A percentile compares a stretch with the other conserved stretches of the same genome.
Conservation (phyloP, 371 early-diverging fungal genomes). For the Mucor racemosus region DNA sequence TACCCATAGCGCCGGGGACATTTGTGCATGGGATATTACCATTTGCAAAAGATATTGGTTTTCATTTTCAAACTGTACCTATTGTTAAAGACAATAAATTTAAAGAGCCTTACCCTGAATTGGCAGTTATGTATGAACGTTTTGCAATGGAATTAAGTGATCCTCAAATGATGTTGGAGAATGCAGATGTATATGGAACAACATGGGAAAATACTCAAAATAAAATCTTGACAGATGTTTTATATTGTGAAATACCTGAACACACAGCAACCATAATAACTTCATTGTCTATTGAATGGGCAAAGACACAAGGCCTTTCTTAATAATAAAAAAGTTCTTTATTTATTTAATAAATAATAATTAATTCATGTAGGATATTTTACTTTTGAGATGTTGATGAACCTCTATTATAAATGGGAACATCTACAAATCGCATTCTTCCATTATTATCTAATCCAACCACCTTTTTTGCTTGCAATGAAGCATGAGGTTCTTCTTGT, state of each 20-base stretch:
- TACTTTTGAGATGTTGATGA: background rate
- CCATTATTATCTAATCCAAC: conserved; percentile 23
- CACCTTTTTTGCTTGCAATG: conserved; percentile 1
- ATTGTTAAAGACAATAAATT: conserved; percentile 1
- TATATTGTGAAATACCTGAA: conserved; percentile 43
- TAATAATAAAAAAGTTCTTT: background rate
- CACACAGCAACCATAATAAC: conserved; percentile 30
- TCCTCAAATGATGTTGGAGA: conserved; percentile 18
- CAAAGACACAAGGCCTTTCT: conserved; percentile 29
- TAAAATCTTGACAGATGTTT: conserved; percentile 24
- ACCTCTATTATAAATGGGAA: conserved; percentile 22
- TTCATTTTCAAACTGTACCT: conserved; percentile 26
- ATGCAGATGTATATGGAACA: background rate
- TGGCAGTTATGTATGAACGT: conserved; percentile 34
- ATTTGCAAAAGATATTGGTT: conserved; percentile 45
- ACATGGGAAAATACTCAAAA: conserved; percentile 20
- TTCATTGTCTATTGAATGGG: conserved; percentile 38
- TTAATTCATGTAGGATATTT: too few relatives aligned
- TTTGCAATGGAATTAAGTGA: conserved; percentile 43
- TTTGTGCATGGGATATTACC: conserved; percentile 35
- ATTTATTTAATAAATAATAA: too few relatives aligned
- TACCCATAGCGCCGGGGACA: conserved; percentile 32
- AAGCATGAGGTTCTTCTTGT: background rate
- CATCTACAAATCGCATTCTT: conserved; percentile 12
- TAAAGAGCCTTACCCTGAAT: conserved; percentile 26